Evolutionary conservation across 768 basidiomycete species (phyloP), one percentile per base, ranked within the genome.

Genomic region (Macrolepiota dolichaula): DNA sequence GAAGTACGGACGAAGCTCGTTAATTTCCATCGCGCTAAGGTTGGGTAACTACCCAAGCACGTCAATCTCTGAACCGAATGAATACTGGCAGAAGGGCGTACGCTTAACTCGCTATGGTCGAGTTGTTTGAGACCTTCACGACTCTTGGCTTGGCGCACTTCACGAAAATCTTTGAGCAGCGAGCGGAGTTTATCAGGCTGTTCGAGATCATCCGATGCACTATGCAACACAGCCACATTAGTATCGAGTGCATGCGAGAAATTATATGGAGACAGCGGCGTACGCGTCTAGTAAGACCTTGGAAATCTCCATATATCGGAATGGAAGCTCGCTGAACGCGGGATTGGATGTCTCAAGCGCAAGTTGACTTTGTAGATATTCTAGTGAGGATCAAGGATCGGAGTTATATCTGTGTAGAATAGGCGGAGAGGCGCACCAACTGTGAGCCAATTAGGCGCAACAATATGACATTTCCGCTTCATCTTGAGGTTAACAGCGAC

Each of bases 281-380:
- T 69, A 97, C 97, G 89, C 84, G 67, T 99, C 96, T n/a, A 99
- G 79, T 37, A 99, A 77, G 17, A 97, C 85, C 70, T 96, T 96
- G 13, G 94, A 85, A 11, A 94, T 85, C 74, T 98, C 97, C 32
- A 92, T 81, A 71, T 91, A 98, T 32, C 92, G 87, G 66, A 94
- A 92, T 1, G 94, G 96, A 24, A 96, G 75, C 64, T 81, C 79
- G 65, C 87, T 91, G 74, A 98, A 97, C 9, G 80, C 84, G 6
- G 83, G 78, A 11, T 85, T 76, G 11, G 84, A 82, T 13, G 88
- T 93, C 76, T 99, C 96, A 36, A 83, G 81, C 25, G 79, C 77
- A 17, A 98, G 71, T 19, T 87, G 77, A 5, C 87, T 84, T 73
- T 94, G 90, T 24, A 98, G 76, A 67, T 86, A 91, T 27, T 96